Evolutionary conservation across 345 rosid genomes (phyloP).

Genomic region (Raphanus sativus): DNA sequence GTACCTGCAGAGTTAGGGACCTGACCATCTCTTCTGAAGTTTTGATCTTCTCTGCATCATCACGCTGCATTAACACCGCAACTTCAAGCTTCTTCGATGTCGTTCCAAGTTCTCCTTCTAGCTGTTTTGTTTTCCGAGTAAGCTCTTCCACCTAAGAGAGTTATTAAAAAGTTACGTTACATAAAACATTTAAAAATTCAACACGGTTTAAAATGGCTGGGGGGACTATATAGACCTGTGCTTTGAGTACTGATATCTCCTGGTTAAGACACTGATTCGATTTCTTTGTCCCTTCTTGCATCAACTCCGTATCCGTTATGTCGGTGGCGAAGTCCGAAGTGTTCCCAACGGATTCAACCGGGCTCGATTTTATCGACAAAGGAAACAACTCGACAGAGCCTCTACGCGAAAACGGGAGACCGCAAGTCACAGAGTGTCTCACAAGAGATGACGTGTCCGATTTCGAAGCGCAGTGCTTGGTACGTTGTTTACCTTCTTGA

Average conservation of each 20-base stretch:
- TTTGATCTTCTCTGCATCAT: conserved; percentile 61
- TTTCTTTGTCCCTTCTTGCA: conserved; percentile 47
- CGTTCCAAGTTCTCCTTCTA: conserved; percentile 54
- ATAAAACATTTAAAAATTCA: not conserved
- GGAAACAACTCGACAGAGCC: conserved; percentile 54
- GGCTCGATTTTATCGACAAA: conserved; percentile 48
- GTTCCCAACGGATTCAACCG: conserved; percentile 47
- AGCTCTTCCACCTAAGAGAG: conserved; percentile 64
- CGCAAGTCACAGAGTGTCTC: conserved; percentile 44
- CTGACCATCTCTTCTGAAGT: conserved; percentile 54
- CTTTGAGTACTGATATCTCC: conserved; percentile 57
- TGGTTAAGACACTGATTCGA: conserved; percentile 42
- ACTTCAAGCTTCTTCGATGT: conserved; percentile 54
- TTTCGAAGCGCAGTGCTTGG: conserved; percentile 44
- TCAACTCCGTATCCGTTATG: conserved; percentile 45
- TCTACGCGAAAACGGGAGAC: conserved; percentile 40
- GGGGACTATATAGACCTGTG: conserved; percentile 46
- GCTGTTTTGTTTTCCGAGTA: conserved; percentile 47
- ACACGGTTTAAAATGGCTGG: not conserved
- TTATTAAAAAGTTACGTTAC: not conserved
- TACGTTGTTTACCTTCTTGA: conserved; percentile 34
- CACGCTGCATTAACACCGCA: conserved; percentile 43
- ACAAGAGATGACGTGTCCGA: conserved; percentile 46
- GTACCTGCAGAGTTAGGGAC: conserved; percentile 58
- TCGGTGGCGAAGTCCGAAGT: conserved; percentile 36